phyloP scores from a whole-genome alignment of 2,329 filamentous ascomycete genomes.

The Calonectria hawksworthii region DNA sequence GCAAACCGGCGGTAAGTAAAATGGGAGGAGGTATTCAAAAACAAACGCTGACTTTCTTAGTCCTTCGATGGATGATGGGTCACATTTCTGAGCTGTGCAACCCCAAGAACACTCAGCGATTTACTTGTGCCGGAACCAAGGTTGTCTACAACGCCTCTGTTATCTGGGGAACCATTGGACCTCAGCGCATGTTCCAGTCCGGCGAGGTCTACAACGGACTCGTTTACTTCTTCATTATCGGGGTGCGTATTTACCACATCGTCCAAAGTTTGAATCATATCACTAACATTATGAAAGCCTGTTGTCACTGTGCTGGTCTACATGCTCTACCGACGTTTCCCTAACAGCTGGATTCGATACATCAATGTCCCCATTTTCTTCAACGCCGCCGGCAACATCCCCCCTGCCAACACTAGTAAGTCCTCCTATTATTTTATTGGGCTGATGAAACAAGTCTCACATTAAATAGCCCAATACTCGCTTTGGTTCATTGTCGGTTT shows the following conservation, averaged over 20 bases:
- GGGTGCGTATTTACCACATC: neutral
- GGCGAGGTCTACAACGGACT: conserved; percentile 23
- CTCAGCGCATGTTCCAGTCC: conserved; percentile 25
- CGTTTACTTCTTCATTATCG: conserved; percentile 25
- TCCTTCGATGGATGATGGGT: conserved; percentile 27
- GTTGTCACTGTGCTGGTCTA: conserved; percentile 15
- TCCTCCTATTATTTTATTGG: too few relatives aligned
- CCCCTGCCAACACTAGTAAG: conserved; percentile 20
- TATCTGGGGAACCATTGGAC: conserved; percentile 26
- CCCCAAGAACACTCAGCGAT: conserved; percentile 22
- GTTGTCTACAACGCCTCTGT: conserved; percentile 25
- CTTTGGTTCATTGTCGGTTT: conserved; percentile 27
- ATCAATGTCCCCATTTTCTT: conserved; percentile 28
- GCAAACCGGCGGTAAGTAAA: conserved; percentile 17
- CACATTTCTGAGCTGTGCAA: conserved; percentile 20
- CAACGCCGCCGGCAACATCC: conserved; percentile 27
- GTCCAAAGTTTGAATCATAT: too few relatives aligned
- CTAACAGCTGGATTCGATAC: conserved; percentile 23
- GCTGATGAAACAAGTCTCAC: neutral
- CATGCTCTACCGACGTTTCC: conserved; percentile 17
- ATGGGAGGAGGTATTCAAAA: rapidly evolving
- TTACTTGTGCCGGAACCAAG: conserved; percentile 24
- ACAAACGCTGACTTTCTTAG: neutral
- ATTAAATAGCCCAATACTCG: conserved; percentile 17
- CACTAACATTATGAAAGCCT: neutral